Evolutionary conservation across 257 asterid species (phyloP).

Genomic region (Buddleja alternifolia): DNA sequence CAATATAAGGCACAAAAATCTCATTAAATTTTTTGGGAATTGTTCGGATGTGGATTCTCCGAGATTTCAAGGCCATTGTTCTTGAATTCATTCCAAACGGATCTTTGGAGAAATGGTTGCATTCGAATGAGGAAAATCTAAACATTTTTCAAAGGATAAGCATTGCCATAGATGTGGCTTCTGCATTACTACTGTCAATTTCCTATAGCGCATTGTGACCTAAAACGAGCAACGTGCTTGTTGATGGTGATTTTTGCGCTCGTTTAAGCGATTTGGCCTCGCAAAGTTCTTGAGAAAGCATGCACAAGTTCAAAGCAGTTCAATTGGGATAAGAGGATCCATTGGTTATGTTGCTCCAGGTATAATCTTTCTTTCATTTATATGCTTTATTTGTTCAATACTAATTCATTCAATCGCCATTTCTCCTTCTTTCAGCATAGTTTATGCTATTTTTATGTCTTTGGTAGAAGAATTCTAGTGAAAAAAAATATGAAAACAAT

Average conservation of each 20-base stretch:
- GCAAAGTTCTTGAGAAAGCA: constrained; percentile 22
- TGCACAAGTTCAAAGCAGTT: constrained; percentile 13
- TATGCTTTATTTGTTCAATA: no score
- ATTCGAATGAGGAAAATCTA: constrained; percentile 17
- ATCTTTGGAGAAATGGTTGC: constrained; percentile 43
- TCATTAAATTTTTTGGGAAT: constrained; percentile 35
- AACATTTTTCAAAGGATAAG: constrained; percentile 20
- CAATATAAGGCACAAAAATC: constrained; percentile 44
- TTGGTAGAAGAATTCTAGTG: no score
- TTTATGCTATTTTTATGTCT: no score
- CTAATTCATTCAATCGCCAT: no score
- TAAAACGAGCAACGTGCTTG: constrained; percentile 50
- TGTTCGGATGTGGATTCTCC: constrained; percentile 21
- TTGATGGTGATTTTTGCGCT: constrained; percentile 35
- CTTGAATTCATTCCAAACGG: constrained; percentile 25
- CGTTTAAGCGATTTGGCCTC: constrained; percentile 32
- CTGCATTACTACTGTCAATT: constrained; percentile 25
- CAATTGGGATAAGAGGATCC: constrained; percentile 38
- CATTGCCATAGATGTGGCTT: constrained; percentile 32
- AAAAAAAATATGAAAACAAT: no score
- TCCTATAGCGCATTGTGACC: constrained; percentile 46
- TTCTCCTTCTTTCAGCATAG: no score
- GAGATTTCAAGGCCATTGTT: constrained; percentile 36
- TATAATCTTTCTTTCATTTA: neutral
- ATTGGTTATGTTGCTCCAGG: constrained; percentile 44